Conservation (phyloP, 768 basidiomycete genomes). For the Macrolepiota albuminosa region DNA sequence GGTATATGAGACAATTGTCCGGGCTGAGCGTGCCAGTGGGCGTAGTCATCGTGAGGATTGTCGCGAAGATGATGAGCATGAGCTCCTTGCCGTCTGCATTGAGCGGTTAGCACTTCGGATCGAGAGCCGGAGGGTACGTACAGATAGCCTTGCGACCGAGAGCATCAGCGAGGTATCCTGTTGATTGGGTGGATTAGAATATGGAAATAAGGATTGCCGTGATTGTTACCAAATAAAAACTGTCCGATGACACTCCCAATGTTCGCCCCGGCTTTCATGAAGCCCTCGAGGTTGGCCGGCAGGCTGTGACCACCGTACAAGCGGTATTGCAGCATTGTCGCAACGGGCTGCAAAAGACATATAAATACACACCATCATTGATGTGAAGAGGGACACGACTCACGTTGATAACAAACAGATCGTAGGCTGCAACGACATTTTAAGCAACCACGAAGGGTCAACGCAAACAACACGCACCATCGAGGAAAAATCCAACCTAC, state of each 20-base stretch:
- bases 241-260: constrained; percentile 72
- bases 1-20: constrained; percentile 51
- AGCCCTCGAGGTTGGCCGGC: constrained; percentile 52
- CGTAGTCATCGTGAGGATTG: constrained; percentile 61
- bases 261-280: constrained; percentile 63
- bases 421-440: constrained; percentile 45
- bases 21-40: constrained; percentile 60
- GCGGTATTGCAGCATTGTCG: constrained; percentile 64
- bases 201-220: background rate
- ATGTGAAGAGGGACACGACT: constrained; percentile 11
- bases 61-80: constrained; percentile 76
- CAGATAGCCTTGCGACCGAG: constrained; percentile 68
- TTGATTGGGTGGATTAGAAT: background rate
- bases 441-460: background rate
- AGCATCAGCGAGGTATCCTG: constrained; percentile 62
- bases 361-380: background rate
- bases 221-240: constrained; percentile 47
- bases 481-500: constrained; percentile 68
- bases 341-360: constrained; percentile 43
- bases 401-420: constrained; percentile 68
- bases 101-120: constrained; percentile 1
- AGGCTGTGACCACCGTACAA: constrained; percentile 49
- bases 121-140: constrained; percentile 17
- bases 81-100: constrained; percentile 67
- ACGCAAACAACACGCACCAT: constrained; percentile 37